Evolutionary conservation across 106 monocot genomes (phyloP).

Genomic region (Posidonia australis): DNA sequence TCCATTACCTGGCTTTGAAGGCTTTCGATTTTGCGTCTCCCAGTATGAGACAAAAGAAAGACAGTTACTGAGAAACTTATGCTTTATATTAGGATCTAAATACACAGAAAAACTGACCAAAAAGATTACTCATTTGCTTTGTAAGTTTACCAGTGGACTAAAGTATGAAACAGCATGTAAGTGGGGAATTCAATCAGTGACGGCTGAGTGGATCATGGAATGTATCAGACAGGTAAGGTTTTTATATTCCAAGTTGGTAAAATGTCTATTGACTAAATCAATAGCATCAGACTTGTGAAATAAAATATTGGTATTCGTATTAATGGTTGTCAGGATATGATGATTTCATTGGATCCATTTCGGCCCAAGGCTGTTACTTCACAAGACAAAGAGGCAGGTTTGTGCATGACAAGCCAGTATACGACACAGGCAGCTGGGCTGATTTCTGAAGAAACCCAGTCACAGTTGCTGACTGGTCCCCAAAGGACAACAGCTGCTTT

Average conservation of each 20-base stretch:
- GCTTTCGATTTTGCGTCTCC: slow-evolving; percentile 67
- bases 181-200: slow-evolving; percentile 62
- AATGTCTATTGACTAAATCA: too few relatives aligned
- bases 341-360: slow-evolving; percentile 60
- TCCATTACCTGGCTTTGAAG: slow-evolving; percentile 83
- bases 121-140: slow-evolving; percentile 84
- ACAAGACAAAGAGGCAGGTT: slow-evolving; percentile 73
- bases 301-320: not conserved
- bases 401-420: slow-evolving; percentile 69
- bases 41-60: slow-evolving; percentile 91
- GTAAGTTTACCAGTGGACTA: slow-evolving; percentile 78
- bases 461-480: slow-evolving; percentile 23
- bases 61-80: slow-evolving; percentile 62
- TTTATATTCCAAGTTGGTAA: not conserved
- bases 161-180: slow-evolving; percentile 83
- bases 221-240: too few relatives aligned
- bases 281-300: not conserved
- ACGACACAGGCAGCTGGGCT: slow-evolving; percentile 60
- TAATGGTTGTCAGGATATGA: slow-evolving; percentile 41
- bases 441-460: slow-evolving; percentile 28
- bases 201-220: slow-evolving; percentile 85
- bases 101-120: slow-evolving; percentile 57
- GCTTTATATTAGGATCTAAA: slow-evolving; percentile 70
- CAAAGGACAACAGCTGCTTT: slow-evolving; percentile 14
- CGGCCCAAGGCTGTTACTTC: slow-evolving; percentile 47